Base-by-base conservation (phyloP, 2,329 filamentous ascomycete genomes). In the Scedosporium dehoogii region DNA sequence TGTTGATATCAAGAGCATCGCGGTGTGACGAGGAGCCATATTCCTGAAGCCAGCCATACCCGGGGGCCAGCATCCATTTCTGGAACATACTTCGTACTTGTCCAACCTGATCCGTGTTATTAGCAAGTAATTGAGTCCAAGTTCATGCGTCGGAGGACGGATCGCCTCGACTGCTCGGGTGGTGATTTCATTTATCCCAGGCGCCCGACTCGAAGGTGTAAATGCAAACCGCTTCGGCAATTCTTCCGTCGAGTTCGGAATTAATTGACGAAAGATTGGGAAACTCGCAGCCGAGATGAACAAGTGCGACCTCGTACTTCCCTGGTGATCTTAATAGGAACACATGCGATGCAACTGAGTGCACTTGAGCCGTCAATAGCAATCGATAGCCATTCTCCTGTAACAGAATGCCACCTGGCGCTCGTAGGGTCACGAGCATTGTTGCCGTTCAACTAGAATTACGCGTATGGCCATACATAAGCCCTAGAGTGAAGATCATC, bases 41-140 rank as follows among this genome's bases (percentile, higher is more conserved):
- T 33, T 33, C 29, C 29, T 33, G 29, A 33, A 6, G 6, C 29
- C 7, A 33, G 29, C 29, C 33, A 10, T 10, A 10, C 9, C 33
- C 33, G 10, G 4, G 3, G 4, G 14, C 33, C 33, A 2, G 10
- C 29, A 38, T 38, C 10, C 4, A 3, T 38, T 38, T 38, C 10
- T 38, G 3, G 33, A 38, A 38, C 14, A 38, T 38, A 38, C n/a
- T 38, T 1, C 6, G 33, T 38, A 6, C 27, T 29, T 38, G 29
- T 4, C 29, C 29, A 6, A 29, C 33, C 1, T 38, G 9, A 12
- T 6, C 33, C 10, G 9, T 38, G 33, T 27, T 83, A 72, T 27
- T 83, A 72, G 33, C 2, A 38, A 10, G 10, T 3, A 12, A 38
- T 38, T 12, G 33, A 38, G 33, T 48, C 18, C n/a, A 21, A 48